Conservation (phyloP, 306 rosid species). For the Benincasa hispida region DNA sequence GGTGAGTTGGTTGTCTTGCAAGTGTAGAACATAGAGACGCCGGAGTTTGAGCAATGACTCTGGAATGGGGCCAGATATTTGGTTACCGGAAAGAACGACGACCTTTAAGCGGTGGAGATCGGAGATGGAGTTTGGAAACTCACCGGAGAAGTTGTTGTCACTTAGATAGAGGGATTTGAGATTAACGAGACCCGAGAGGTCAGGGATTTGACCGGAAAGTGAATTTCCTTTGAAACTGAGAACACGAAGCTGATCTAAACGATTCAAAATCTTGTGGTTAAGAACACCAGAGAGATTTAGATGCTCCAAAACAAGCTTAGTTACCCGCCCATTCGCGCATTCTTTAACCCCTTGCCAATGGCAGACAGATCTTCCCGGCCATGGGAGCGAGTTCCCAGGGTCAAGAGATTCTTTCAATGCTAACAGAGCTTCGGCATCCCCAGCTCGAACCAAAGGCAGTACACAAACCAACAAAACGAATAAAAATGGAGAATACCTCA, state of each 20-base stretch:
- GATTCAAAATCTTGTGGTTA: constrained; percentile 42
- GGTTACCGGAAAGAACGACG: constrained; percentile 41
- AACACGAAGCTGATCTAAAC: constrained; percentile 78
- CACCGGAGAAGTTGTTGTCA: constrained; percentile 65
- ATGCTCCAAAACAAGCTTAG: constrained; percentile 64
- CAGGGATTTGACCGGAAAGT: constrained; percentile 62
- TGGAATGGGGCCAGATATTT: constrained; percentile 57
- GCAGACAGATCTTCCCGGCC: constrained; percentile 53
- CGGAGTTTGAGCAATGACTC: constrained; percentile 43
- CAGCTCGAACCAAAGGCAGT: constrained; percentile 18
- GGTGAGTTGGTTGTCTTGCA: constrained; percentile 45
- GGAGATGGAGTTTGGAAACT: constrained; percentile 49
- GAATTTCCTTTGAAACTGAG: constrained; percentile 79
- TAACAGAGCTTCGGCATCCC: constrained; percentile 46
- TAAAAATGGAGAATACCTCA: constrained; percentile 11
- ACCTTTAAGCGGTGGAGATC: constrained; percentile 72
- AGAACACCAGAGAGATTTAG: constrained; percentile 51
- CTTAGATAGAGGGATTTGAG: constrained; percentile 70
- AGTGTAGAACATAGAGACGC: constrained; percentile 46
- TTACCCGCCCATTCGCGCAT: constrained; percentile 61
- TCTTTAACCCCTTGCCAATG: constrained; percentile 65
- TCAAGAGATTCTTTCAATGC: constrained; percentile 56
- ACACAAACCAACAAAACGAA: constrained; percentile 2
- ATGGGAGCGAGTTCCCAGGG: constrained; percentile 35
- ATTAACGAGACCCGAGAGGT: constrained; percentile 48